Percentiles rank a stretch among this genome's conserved stretches.
Evolutionary conservation across 2,329 filamentous ascomycete species (phyloP).

Genomic region (Nannizzia gypsea): DNA sequence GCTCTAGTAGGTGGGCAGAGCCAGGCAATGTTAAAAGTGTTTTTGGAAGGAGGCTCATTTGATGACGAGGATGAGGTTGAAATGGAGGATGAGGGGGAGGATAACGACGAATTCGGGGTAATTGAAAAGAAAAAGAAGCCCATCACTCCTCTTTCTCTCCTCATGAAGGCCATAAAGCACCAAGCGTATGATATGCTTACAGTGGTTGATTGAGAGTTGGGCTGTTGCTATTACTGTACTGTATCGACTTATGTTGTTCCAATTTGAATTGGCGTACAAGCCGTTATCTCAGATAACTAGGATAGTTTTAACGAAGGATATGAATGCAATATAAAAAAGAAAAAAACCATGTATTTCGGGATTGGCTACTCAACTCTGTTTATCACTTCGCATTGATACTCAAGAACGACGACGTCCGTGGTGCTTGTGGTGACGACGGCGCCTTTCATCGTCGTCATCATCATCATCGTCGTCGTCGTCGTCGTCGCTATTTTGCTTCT

Average conservation of each 20-base stretch:
- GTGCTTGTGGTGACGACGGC: conserved; percentile 4
- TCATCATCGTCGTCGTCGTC: conserved; percentile 12
- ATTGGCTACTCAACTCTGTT: too few relatives aligned
- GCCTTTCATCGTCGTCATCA: conserved; percentile 4
- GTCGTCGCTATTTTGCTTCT: conserved; percentile 3
- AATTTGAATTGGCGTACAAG: not conserved
- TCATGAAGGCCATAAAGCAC: conserved; percentile 43
- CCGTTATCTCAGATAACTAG: too few relatives aligned
- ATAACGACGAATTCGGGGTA: conserved; percentile 5
- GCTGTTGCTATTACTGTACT: not conserved
- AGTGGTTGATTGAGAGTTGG: conserved; percentile 40
- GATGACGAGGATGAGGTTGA: conserved; percentile 22
- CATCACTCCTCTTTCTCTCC: conserved; percentile 21
- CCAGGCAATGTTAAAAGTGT: conserved; percentile 47
- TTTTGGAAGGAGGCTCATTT: conserved; percentile 37
- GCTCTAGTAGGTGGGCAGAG: conserved; percentile 12
- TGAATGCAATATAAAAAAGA: not conserved
- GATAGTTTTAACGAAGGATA: not conserved
- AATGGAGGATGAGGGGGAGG: conserved; percentile 15
- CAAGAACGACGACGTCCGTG: conserved; percentile 7
- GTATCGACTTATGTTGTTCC: not conserved
- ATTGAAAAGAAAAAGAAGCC: conserved; percentile 25
- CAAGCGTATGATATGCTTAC: conserved; percentile 45
- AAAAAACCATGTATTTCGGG: too few relatives aligned
- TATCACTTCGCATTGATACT: not conserved